Base-by-base conservation (phyloP, 805 yeast species). In the Starmerella vitae region DNA sequence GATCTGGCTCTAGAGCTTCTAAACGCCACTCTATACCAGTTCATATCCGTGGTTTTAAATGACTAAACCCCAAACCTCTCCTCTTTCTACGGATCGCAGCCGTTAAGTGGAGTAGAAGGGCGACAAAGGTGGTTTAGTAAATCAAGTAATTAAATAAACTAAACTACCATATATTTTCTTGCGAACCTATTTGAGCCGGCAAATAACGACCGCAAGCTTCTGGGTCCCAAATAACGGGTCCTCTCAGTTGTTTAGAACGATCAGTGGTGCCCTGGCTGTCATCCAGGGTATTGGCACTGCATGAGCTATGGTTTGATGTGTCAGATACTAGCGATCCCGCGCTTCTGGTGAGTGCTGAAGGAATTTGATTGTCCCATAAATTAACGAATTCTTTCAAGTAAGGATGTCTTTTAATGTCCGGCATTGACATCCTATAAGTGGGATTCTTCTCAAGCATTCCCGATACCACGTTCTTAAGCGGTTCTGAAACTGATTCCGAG, bases 401-500 rank as follows among this genome's bases (percentile, higher is more conserved):
- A 15, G 22, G 36, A 21, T 38, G 41, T 8, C n/a, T 4, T 13
- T 34, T 33, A 19, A 41, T 24, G 19, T 41, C 44, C 7, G 30
- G 29, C 12, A 41, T 25, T 13, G 42, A n/a, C 10, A 78, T 70
- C 55, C 97, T 66, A 32, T 66, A 60, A 7, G 55, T 49, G 5
- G 86, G 81, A 48, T 78, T 66, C 52, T 84, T 85, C 31, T 67
- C 70, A 20, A 88, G 65, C 46, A 88, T 54, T 48, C 67, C 65
- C 1, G 46, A 21, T n/a, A 88, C 50, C 37, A 88, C 55, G 52
- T 82, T 82, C 29, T 66, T 67, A 15, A 74, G 68, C 26, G 63
- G 60, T 4, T 46, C 21, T 20, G 41, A 45, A 31, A 91, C 72
- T 54, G 80, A 84, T 56, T 84, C 95, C 0, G 98, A 97, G 60